Evolutionary conservation across 768 basidiomycete genomes (phyloP).

Genomic region (Dendrothele bispora): DNA sequence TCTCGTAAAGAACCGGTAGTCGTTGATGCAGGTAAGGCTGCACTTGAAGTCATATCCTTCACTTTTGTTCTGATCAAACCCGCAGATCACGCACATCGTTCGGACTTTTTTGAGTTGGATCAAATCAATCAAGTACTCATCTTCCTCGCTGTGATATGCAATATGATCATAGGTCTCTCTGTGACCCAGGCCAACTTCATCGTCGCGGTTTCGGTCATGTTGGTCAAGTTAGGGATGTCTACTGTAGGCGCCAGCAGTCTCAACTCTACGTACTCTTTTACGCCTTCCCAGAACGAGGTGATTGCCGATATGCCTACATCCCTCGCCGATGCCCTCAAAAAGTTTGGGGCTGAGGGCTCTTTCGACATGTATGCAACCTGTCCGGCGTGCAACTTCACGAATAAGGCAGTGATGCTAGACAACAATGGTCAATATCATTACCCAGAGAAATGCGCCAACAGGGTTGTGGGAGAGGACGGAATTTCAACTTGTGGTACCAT

Average conservation of each 20-base stretch:
- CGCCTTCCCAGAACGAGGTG: background rate
- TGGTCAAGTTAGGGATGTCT: conserved; percentile 7
- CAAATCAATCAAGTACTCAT: conserved; percentile 2
- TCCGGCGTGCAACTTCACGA: background rate
- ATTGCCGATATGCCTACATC: background rate
- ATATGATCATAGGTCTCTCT: conserved; percentile 9
- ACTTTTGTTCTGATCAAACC: too few relatives aligned
- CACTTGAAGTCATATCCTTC: too few relatives aligned
- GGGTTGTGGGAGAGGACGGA: background rate
- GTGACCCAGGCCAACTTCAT: conserved; percentile 11
- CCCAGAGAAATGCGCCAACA: conserved; percentile 4
- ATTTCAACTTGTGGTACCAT: background rate
- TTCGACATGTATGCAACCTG: background rate
- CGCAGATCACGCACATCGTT: background rate
- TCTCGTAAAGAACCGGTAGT: too few relatives aligned
- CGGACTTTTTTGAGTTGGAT: conserved; percentile 1
- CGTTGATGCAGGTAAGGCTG: too few relatives aligned
- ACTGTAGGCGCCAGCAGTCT: background rate
- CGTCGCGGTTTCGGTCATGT: conserved; percentile 5
- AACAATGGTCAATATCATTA: background rate
- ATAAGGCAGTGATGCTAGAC: background rate
- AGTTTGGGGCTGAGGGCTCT: background rate
- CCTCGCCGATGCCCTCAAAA: background rate
- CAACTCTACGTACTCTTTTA: background rate
- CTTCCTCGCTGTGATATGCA: conserved; percentile 8